Base-by-base conservation (phyloP, 805 yeast species). In the Pichia deserticola region DNA sequence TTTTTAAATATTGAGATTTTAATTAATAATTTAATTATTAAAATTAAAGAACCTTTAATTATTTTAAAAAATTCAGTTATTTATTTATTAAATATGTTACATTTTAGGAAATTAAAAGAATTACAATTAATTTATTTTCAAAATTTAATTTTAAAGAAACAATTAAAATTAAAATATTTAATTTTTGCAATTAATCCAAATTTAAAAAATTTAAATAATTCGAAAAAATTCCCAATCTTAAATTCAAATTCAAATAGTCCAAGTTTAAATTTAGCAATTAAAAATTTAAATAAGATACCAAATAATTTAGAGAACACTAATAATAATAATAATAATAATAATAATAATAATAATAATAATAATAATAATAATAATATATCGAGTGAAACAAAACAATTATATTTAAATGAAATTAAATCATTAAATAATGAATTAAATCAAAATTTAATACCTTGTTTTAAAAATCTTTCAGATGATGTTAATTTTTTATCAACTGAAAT, bases 91-190 rank as follows among this genome's bases (percentile, higher is more conserved):
- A 73, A 75, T 47, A 58, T 78, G 43, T 60, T 78, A 37, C 70
- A 69, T 45, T 78, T 76, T 58, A 69, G 78, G 60, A 78, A 77
- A 56, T 63, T 70, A 60, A 78, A 78, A 57, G 76, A 78, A 39
- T 60, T 76, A 27, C 84, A 78, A 58, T 66, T 72, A 53, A 67
- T 70, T 51, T 67, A 73, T 67, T 68, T 61, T 51, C 66, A 54
- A 67, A 70, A 54, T 59, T 69, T 61, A 39, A 70, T 59, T 46
- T 41, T 57, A 54, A 65, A 55, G 60, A 76, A 64, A 71, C 80
- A 66, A 63, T 57, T 45, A 7, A 54, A 67, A 28, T 47, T 66
- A 11, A 59, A 57, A 46, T 48, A 48, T 33, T 57, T 68, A 13
- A 37, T 56, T 61, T 33, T 11, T 28, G 35, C 45, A 42, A 28